Evolutionary conservation across 495 filamentous ascomycete genomes (phyloP), one percentile per base, ranked within the genome.

Genomic region (Penicillium roqueforti): DNA sequence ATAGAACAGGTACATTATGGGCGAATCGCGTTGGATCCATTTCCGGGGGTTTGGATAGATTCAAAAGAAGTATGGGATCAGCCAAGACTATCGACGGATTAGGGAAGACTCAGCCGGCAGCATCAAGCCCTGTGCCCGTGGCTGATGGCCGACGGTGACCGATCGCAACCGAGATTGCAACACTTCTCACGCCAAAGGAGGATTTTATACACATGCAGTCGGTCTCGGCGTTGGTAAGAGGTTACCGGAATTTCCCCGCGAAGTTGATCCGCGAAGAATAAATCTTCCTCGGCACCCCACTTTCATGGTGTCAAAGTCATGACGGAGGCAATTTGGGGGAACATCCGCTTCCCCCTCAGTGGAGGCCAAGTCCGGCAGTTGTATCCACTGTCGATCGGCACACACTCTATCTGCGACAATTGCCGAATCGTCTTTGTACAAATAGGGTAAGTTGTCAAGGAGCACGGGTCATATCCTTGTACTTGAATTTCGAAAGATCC

Each of bases 21-120:
- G n/a, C n/a, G n/a, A n/a, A n/a, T n/a, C n/a, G n/a, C n/a, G n/a
- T n/a, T n/a, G n/a, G n/a, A n/a, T n/a, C n/a, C 92, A 4, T 9
- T 40, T 40, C 22, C 8, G 18, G 18, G 19, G 38, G 22, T 19
- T 40, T 40, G 7, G 9, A 40, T 4, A 23, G 22, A 23, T 23
- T 23, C 22, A 2, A 23, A 23, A n/a, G 60, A 46, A 3, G 69
- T 16, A 19, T 65, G 36, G 85, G 79, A 57, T 87, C 84, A 23
- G 95, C 85, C 10, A 83, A 87, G 19, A 95, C 80, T 23, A 88
- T 84, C 11, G 87, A 91, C 32, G 86, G 82, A n/a, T 95, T 87
- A 10, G 90, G 90, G 53, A 91, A 95, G 20, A 95, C 86, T 23
- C 87, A 79, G 60, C 92, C 87, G 9, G 76, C 68, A 19, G 66